Evolutionary conservation across 2,329 filamentous ascomycete species (phyloP), one percentile per base, ranked within the genome.

Genomic region (Nemania sp.): DNA sequence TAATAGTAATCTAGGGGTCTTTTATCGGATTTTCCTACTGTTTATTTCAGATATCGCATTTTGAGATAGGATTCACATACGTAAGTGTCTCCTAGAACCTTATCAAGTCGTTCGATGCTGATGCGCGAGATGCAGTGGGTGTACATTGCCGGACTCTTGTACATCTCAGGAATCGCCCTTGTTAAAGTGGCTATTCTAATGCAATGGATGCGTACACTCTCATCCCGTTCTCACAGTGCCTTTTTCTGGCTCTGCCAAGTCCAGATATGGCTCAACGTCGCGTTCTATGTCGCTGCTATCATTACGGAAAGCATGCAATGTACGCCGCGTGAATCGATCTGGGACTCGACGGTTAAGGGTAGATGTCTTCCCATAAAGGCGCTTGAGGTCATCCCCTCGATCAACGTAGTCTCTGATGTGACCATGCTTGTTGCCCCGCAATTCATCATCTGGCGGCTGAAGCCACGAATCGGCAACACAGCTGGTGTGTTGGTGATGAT

Each of bases 11-110:
- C 1, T 20, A 56, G 54, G 49, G 44, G 20, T 56, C 49, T 19
- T 56, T 53, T 9, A 36, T 53, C n/a, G 54, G 43, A 6, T 49
- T 53, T 48, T 20, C 17, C 24, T 56, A 53, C 24, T 45, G 37
- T 31, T 12, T 56, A 40, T 30, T 56, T 9, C 49, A 23, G 41
- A 30, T 56, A 19, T 43, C 44, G 6, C 44, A 43, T 8, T 15
- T 49, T 14, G 52, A 55, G 14, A 48, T 53, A 49, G 54, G 41
- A 22, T 55, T 55, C 20, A 34, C 47, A 50, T 55, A 55, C 23
- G 54, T 45, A 37, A 31, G 54, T 45, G 20, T 40, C 5, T 26
- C 19, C 12, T 34, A 26, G n/a, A n/a, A n/a, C n/a, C n/a, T 40
- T 15, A 5, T 45, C 22, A n/a, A 23, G 6, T 22, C 36, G n/a